Evolutionary conservation across 331 rosid genomes (phyloP), one percentile per base, ranked within the genome.

Genomic region (Rhamnella rubrinervis): DNA sequence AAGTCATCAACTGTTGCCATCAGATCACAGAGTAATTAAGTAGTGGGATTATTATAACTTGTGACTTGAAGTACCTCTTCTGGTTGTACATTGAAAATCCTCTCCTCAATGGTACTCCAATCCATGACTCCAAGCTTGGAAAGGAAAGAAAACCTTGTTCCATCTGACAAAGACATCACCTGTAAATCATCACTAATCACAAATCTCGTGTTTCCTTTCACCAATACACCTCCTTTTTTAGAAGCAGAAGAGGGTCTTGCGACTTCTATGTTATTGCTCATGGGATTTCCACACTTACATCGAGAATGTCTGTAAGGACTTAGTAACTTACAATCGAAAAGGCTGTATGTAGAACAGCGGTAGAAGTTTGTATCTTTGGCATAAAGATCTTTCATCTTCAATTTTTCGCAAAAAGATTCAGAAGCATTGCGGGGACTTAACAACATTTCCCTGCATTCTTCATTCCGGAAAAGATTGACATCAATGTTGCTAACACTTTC

Each of bases 151-250:
- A 28, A 68, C 26, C 55, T n/a, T 12, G 38, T 55, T n/a, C 25
- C 21, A 14, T 35, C 37, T 4, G 38, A 61, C 7, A 51, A 7
- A 11, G n/a, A 47, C 51, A 19, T 4, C 50, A 75, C 65, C 23
- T 53, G 50, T 61, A 68, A 61, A 53, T 60, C 70, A 61, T 67
- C 79, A 61, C 26, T 67, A 15, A 75, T 28, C 6, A 52, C 9
- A 41, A 59, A 19, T 26, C 69, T 61, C 15, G 55, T 35, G 14
- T 7, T n/a, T 26, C 4, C 59, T 23, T 61, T 51, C 0, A 61
- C 58, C 18, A 75, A 75, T 7, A 40, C 59, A 4, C 67, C 64
- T 6, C 13, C 28, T 10, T 63, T 46, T 19, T 28, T 2, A 5
- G 19, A 5, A 13, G 16, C 13, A 40, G 47, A 40, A 40, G 47